Percentiles rank a stretch among this genome's conserved stretches.
Conservation (phyloP, 2,329 filamentous ascomycete species). For the Xylariaceae sp. region DNA sequence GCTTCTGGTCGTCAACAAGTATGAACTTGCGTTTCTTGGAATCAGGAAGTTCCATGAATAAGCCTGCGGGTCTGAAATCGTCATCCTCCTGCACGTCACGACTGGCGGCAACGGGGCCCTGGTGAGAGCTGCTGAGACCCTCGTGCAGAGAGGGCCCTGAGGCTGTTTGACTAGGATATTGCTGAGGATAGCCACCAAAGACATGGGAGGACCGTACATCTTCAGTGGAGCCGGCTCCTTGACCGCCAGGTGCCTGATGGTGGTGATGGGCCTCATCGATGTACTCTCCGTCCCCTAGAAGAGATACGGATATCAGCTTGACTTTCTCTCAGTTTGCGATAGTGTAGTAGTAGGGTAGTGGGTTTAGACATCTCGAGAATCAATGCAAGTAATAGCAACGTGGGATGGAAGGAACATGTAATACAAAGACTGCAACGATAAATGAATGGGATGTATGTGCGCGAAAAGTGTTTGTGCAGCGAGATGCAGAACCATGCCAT, state of each 20-base stretch:
- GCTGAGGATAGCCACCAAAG: constrained; percentile 33
- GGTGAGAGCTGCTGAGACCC: constrained; percentile 36
- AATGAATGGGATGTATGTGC: constrained; percentile 34
- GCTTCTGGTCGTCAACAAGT: constrained; percentile 82
- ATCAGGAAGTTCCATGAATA: constrained; percentile 85
- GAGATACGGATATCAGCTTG: constrained; percentile 32
- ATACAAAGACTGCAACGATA: constrained; percentile 31
- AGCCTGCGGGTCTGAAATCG: constrained; percentile 57
- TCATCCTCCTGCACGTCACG: constrained; percentile 37
- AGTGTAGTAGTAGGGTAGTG: constrained; percentile 9
- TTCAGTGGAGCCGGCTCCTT: constrained; percentile 42
- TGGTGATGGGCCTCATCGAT: constrained; percentile 62
- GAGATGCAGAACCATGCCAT: constrained; percentile 35
- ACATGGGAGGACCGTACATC: constrained; percentile 50
- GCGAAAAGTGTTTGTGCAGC: constrained; percentile 36
- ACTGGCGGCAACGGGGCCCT: constrained; percentile 31
- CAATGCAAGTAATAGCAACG: constrained; percentile 28
- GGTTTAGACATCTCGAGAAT: constrained; percentile 22
- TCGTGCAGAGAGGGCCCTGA: constrained; percentile 39
- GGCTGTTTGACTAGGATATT: constrained; percentile 35
- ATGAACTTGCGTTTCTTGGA: constrained; percentile 95
- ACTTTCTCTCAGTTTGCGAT: constrained; percentile 20
- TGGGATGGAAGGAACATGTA: constrained; percentile 28
- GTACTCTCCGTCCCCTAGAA: constrained; percentile 57
- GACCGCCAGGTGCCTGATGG: constrained; percentile 53